phyloP scores from a whole-genome alignment of 1,139 yeast species.

The Pichia sp. region DNA sequence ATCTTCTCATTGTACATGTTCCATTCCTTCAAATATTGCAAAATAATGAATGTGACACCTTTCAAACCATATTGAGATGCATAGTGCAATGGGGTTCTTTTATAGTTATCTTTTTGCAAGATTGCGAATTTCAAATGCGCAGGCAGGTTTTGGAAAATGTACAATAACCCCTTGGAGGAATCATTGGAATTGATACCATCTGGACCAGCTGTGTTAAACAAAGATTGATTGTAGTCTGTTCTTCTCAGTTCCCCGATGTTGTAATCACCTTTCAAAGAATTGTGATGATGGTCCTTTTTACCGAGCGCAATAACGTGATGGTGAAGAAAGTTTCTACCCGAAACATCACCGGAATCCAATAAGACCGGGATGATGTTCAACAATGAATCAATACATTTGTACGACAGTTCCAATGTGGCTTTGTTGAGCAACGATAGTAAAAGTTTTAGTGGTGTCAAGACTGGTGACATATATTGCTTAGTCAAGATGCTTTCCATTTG shows the following conservation, averaged over 20 bases:
- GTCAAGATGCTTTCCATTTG: constrained; percentile 36
- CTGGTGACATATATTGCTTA: constrained; percentile 33
- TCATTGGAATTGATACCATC: constrained; percentile 56
- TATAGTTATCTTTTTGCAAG: constrained; percentile 63
- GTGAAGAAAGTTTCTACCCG: constrained; percentile 80
- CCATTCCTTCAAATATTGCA: constrained; percentile 49
- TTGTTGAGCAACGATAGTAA: constrained; percentile 54
- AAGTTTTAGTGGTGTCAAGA: constrained; percentile 35
- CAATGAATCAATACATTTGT: constrained; percentile 49
- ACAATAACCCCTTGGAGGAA: constrained; percentile 45
- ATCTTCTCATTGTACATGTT: constrained; percentile 37
- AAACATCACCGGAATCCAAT: constrained; percentile 64
- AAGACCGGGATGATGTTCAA: constrained; percentile 41
- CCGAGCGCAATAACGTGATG: constrained; percentile 75
- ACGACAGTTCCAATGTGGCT: constrained; percentile 48
- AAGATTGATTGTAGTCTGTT: constrained; percentile 30
- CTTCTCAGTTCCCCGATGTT: constrained; percentile 13
- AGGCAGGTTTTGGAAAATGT: constrained; percentile 47
- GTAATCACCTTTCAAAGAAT: constrained; percentile 20
- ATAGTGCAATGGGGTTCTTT: constrained; percentile 84
- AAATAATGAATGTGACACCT: constrained; percentile 49
- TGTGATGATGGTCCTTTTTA: constrained; percentile 29
- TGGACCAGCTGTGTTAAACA: constrained; percentile 48
- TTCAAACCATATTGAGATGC: constrained; percentile 83
- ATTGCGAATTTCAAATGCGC: constrained; percentile 47